Evolutionary conservation across 176 grass and related monocot genomes (phyloP), one percentile per base, ranked within the genome.

Genomic region (Dactylis glomerata): DNA sequence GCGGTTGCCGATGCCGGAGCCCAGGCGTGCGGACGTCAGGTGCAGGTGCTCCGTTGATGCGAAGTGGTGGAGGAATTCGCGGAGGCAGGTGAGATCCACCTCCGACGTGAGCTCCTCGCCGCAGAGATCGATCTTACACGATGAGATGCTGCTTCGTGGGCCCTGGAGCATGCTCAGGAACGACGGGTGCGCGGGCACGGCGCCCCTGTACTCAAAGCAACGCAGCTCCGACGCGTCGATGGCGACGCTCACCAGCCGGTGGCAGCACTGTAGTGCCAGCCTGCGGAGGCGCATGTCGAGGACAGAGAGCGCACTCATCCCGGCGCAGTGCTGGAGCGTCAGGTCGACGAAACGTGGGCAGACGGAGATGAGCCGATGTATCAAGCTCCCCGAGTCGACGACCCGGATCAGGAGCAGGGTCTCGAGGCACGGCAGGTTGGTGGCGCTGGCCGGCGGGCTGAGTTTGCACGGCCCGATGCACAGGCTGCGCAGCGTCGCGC

Each of bases 341-440:
- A 86, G 84, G 64, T 78, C 65, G 22, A 51, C 50, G 28, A 79
- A 51, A 28, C 38, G 40, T 5, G 65, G 84, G 75, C 75, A 86
- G 8, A 19, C 19, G 1, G 75, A 34, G 16, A 86, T 66, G 37
- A 86, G 65, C 28, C 52, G 40, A 30, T 73, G 32, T 19, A 86
- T 34, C 12, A 24, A 8, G 1, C 14, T 8, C 0, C 22, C n/a
- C 2, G 40, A 72, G 8, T 22, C 56, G 0, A 7, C 15, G 68
- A 81, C 56, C 0, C 0, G 2, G 3, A 24, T 32, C 17, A 81
- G 68, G 23, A 42, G 1, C 23, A 45, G 36, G 1, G n/a, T 38
- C 76, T 79, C 56, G 14, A 62, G n/a, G 56, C 37, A 79, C 15
- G 56, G 76, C 23, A 62, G 56, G 23, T 27, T 28, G 55, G 38